phyloP scores from a whole-genome alignment of 495 filamentous ascomycete genomes.

The Penicillium simplicissimum region DNA sequence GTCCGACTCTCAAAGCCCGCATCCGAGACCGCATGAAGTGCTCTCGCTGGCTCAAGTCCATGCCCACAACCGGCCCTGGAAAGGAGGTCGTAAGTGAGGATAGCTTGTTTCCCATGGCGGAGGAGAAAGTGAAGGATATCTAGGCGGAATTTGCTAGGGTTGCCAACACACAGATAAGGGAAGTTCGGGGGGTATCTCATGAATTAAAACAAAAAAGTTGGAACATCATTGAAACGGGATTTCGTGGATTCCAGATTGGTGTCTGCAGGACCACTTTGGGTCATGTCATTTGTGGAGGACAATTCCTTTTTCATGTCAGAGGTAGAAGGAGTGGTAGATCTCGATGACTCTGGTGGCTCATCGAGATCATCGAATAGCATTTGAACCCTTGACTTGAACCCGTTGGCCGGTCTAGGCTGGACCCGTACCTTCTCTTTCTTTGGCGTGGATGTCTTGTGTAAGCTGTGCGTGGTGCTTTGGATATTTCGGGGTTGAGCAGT shows the following conservation, averaged over 20 bases:
- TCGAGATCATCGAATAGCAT: slow-evolving; percentile 47
- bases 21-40: slow-evolving; percentile 25
- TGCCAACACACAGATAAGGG: neutral
- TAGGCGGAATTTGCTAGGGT: neutral
- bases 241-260: slow-evolving; percentile 32
- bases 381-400: slow-evolving; percentile 36
- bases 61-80: slow-evolving; percentile 2
- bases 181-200: slow-evolving; percentile 4
- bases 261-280: slow-evolving; percentile 13
- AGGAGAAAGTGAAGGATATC: slow-evolving; percentile 4
- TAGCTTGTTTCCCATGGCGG: neutral
- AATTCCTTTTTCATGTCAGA: slow-evolving; percentile 18
- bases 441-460: neutral
- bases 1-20: slow-evolving; percentile 25
- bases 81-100: slow-evolving; percentile 2
- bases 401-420: slow-evolving; percentile 14
- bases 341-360: slow-evolving; percentile 38
- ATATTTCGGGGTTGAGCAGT: neutral
- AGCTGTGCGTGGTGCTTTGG: neutral
- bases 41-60: slow-evolving; percentile 18
- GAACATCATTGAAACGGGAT: slow-evolving; percentile 46
- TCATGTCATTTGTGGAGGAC: slow-evolving; percentile 15
- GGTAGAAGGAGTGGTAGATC: slow-evolving; percentile 17
- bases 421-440: slow-evolving; percentile 10
- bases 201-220: slow-evolving; percentile 48